Evolutionary conservation across 2,329 filamentous ascomycete genomes (phyloP).

Genomic region (Penicillium sp.): DNA sequence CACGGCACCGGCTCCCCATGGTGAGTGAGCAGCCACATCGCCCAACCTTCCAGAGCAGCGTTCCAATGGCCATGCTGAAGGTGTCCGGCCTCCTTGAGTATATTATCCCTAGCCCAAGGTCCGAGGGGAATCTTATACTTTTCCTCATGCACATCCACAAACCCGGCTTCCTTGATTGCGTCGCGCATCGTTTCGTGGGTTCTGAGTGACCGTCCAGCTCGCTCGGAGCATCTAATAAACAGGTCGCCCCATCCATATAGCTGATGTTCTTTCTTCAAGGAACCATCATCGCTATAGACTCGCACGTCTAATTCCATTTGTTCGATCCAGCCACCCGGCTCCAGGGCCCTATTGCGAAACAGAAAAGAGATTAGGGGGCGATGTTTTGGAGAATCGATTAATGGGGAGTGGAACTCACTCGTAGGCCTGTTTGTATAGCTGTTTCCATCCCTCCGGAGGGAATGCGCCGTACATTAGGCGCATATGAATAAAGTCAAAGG

Average conservation of each 20-base stretch:
- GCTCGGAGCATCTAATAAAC: constrained; percentile 25
- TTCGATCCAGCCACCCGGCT: constrained; percentile 13
- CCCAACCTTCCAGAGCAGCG: constrained; percentile 30
- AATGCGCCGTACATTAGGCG: constrained; percentile 20
- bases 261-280: constrained; percentile 6
- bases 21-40: constrained; percentile 31
- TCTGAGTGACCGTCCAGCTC: constrained; percentile 24
- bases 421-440: constrained; percentile 12
- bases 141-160: constrained; percentile 33
- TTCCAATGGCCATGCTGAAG: constrained; percentile 31
- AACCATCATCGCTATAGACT: constrained; percentile 11
- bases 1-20: constrained; percentile 25
- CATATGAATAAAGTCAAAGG: constrained; percentile 28
- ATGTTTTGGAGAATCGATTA: background rate
- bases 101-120: constrained; percentile 30
- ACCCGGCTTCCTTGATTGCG: constrained; percentile 31
- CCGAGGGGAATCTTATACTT: constrained; percentile 31
- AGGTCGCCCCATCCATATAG: constrained; percentile 9
- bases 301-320: constrained; percentile 15
- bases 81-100: constrained; percentile 42
- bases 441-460: constrained; percentile 1
- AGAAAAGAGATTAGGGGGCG: background rate
- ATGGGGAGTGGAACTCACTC: constrained; percentile 5
- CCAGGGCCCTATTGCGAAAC: background rate
- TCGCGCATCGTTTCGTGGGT: constrained; percentile 28